Evolutionary conservation across 2,329 filamentous ascomycete genomes (phyloP), one percentile per base, ranked within the genome.

Genomic region (Neoscytalidium dimidiatum): DNA sequence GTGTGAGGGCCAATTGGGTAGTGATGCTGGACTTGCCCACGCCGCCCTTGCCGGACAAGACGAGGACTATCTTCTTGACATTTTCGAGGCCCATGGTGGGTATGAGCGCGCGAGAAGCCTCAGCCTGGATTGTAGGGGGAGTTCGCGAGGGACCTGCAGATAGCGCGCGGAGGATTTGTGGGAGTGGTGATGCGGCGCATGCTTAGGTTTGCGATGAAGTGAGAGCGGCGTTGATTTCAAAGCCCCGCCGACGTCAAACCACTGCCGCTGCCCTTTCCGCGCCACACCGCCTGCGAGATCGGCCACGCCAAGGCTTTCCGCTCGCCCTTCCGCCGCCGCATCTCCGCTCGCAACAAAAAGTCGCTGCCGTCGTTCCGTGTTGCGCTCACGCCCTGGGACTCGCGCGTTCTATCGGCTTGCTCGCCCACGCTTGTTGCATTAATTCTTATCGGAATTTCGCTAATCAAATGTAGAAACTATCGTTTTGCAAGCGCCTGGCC

Each of bases 11-110:
- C 17, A 99, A 88, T 77, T 99, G 95, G 1, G 94, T 96, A 0
- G 95, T 98, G n/a, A 97, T 89, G 61, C 93, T 97, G 48, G 94
- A 98, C 83, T 99, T 99, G 66, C 95, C 95, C 21, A 99, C 95
- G 71, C 95, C 95, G 74, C 95, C 95, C 85, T 99, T 99, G 71
- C 95, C 95, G 13, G 95, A 98, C 53, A 99, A 90, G 68, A 92
- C 91, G 71, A 95, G 85, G 69, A 93, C 83, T 68, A 95, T 90
- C 74, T 94, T 88, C 72, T 92, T 90, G 72, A 94, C 85, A 70
- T 89, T 89, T 62, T 85, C 78, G 29, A 91, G 83, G 67, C 88
- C 90, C 62, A 64, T 64, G 35, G 13, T 57, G 35, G 58, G 46
- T 1, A 13, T 8, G 17, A 17, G 33, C 1, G 38, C 5, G 35